Conservation (phyloP, 805 yeast species). For the Komagataella phaffii region DNA sequence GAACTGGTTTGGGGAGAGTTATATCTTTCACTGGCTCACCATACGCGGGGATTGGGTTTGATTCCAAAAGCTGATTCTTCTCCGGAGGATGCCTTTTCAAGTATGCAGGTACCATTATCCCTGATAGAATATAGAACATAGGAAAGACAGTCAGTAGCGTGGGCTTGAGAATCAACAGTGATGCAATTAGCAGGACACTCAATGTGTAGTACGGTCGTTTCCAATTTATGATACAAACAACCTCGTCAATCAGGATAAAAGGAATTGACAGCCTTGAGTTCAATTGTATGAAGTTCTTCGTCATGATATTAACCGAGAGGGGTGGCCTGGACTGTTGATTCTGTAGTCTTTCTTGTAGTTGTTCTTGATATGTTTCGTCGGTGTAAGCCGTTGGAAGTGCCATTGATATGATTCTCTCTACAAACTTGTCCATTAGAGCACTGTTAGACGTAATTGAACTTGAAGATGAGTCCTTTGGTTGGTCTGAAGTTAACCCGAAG, state of each 20-base stretch:
- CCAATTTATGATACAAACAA: conserved; percentile 51
- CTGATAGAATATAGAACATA: conserved; percentile 33
- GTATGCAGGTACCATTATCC: conserved; percentile 59
- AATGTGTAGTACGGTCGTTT: conserved; percentile 45
- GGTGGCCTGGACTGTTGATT: conserved; percentile 55
- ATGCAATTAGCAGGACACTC: conserved; percentile 29
- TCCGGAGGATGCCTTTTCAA: conserved; percentile 52
- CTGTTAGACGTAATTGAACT: neutral
- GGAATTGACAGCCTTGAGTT: conserved; percentile 50
- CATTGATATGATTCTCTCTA: conserved; percentile 60
- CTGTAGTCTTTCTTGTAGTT: conserved; percentile 38
- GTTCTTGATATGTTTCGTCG: conserved; percentile 22
- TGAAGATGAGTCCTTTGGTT: neutral
- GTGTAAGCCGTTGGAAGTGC: conserved; percentile 54
- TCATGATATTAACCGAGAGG: conserved; percentile 55
- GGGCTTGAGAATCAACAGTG: conserved; percentile 43
- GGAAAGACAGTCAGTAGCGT: conserved; percentile 41
- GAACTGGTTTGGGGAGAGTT: conserved; percentile 53
- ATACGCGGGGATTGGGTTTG: conserved; percentile 31
- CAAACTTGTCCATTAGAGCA: conserved; percentile 47
- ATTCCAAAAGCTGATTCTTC: conserved; percentile 9
- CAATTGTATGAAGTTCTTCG: conserved; percentile 49
- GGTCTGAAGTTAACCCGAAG: neutral
- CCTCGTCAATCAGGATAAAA: conserved; percentile 45
- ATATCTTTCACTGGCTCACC: conserved; percentile 37